Conservation (phyloP, 164 flowering plant genomes). For the Chimonanthus salicifolius region DNA sequence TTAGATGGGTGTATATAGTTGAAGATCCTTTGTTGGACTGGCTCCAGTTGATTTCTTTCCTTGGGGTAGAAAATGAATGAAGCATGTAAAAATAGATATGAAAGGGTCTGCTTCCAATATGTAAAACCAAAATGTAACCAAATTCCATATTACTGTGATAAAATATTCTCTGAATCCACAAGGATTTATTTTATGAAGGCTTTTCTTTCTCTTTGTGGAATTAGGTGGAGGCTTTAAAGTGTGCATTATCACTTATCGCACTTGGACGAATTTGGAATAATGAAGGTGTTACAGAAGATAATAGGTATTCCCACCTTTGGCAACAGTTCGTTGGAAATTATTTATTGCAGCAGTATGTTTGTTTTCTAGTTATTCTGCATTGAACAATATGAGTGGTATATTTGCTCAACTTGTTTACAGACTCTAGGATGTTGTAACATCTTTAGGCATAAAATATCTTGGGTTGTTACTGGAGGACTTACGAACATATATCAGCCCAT, state of each 20-base stretch:
- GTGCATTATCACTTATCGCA: slow-evolving; percentile 78
- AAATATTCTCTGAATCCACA: no score
- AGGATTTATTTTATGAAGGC: no score
- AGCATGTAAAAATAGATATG: background rate
- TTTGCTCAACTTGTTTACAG: background rate
- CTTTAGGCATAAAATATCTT: background rate
- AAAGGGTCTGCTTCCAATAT: background rate
- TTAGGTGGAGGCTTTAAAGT: slow-evolving; percentile 88
- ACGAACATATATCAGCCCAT: background rate
- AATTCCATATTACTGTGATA: background rate
- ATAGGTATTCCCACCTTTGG: slow-evolving; percentile 37
- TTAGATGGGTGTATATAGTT: no score
- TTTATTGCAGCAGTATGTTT: background rate
- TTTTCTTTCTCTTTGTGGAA: slow-evolving; percentile 8
- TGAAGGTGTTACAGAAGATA: slow-evolving; percentile 91
- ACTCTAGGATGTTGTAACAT: background rate
- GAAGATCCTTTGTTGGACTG: background rate
- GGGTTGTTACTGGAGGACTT: background rate
- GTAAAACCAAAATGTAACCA: background rate
- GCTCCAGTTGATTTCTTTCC: background rate
- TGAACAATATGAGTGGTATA: background rate
- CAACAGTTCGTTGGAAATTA: background rate
- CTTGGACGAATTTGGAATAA: slow-evolving; percentile 65
- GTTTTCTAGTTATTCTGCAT: background rate
- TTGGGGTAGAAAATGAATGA: background rate